These are phyloP conservation scores for Ceriops tagal DNA, from an alignment of 345 rosid species.

Conservation along the genomic window DNA sequence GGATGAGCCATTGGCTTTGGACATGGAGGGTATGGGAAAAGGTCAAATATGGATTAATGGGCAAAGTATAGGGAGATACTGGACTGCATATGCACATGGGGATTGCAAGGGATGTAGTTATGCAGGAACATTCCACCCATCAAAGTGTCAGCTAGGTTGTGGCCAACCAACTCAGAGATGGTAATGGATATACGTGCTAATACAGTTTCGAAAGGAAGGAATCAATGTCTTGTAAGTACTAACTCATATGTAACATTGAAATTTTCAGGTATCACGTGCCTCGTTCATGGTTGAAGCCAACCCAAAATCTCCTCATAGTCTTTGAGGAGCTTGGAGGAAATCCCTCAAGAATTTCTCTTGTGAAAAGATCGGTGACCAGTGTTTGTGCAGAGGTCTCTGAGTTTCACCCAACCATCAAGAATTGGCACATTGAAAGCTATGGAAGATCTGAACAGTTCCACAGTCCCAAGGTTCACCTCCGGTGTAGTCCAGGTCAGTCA, in stretches of 20 bases:
- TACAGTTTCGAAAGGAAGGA: not conserved
- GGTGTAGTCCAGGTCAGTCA: conserved; percentile 72
- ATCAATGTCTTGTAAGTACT: not conserved
- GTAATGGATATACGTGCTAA: conserved; percentile 22
- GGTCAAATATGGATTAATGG: conserved; percentile 98
- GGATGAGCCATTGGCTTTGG: conserved; percentile 87
- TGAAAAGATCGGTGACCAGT: conserved; percentile 63
- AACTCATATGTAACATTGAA: conserved; percentile 9
- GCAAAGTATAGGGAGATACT: conserved; percentile 92
- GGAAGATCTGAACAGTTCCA: conserved; percentile 82
- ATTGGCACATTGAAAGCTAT: conserved; percentile 98
- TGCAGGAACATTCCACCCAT: conserved; percentile 69
- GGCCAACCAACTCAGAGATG: conserved; percentile 93
- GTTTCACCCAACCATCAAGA: conserved; percentile 87
- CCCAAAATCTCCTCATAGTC: conserved; percentile 62
- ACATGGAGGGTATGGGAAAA: conserved; percentile 97
- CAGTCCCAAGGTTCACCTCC: conserved; percentile 84
- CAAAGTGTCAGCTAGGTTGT: conserved; percentile 83
- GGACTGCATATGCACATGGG: conserved; percentile 85
- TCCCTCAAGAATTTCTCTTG: conserved; percentile 64
- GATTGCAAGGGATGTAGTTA: conserved; percentile 76
- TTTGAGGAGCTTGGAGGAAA: conserved; percentile 90
- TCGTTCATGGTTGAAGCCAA: conserved; percentile 75
- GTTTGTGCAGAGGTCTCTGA: conserved; percentile 92
- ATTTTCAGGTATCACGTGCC: conserved; percentile 78